phyloP scores from a whole-genome alignment of 2,329 filamentous ascomycete genomes.

The Botrytis fabae region DNA sequence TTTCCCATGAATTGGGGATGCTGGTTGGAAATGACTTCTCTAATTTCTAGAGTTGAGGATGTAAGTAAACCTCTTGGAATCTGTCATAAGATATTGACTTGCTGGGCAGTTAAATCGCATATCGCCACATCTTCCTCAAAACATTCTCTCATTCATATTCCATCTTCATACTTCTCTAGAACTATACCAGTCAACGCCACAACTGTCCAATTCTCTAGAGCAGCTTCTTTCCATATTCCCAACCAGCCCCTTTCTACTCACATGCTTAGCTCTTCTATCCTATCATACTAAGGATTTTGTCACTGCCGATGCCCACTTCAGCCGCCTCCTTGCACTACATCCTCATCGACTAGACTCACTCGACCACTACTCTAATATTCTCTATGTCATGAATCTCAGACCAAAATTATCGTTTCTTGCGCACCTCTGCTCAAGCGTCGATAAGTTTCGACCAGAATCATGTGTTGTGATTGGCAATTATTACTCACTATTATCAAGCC shows the following conservation, averaged over 20 bases:
- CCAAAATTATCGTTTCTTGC: slow-evolving; percentile 92
- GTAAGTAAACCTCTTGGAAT: slow-evolving; percentile 49
- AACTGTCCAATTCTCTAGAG: slow-evolving; percentile 71
- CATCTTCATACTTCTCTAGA: slow-evolving; percentile 88
- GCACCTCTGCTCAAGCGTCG: slow-evolving; percentile 84
- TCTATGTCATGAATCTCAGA: slow-evolving; percentile 86
- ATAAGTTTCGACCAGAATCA: slow-evolving; percentile 95
- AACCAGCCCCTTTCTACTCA: slow-evolving; percentile 82
- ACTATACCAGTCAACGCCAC: slow-evolving; percentile 80
- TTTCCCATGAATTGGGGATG: slow-evolving; percentile 97
- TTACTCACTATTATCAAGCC: slow-evolving; percentile 89
- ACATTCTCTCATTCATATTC: slow-evolving; percentile 93
- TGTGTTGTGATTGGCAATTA: slow-evolving; percentile 98
- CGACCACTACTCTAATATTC: slow-evolving; percentile 95
- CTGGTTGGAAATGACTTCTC: slow-evolving; percentile 86
- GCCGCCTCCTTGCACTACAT: slow-evolving; percentile 76
- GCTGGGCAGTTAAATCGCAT: slow-evolving; percentile 65
- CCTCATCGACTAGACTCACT: slow-evolving; percentile 78
- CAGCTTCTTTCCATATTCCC: slow-evolving; percentile 85
- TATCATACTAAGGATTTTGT: slow-evolving; percentile 88
- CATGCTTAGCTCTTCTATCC: slow-evolving; percentile 80
- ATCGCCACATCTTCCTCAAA: slow-evolving; percentile 73
- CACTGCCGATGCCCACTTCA: slow-evolving; percentile 65
- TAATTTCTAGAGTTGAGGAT: slow-evolving; percentile 79
- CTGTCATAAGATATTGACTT: slow-evolving; percentile 36